These are phyloP conservation scores for Xerocomus nothofagi DNA, from an alignment of 1,284 basidiomycete genomes.

Conservation along the genomic window DNA sequence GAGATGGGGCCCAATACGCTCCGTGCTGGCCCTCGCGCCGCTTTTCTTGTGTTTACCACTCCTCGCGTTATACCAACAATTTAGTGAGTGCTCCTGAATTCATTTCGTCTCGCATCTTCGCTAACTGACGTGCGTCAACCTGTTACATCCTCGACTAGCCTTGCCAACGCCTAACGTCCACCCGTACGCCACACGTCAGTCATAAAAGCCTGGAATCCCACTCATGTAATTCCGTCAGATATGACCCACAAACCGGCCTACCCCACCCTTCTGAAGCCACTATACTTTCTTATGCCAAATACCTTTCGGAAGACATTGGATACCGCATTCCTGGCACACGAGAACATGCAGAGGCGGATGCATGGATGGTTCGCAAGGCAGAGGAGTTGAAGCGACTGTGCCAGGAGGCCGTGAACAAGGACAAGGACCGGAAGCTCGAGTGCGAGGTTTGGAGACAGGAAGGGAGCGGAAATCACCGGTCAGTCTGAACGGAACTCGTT, in stretches of 20 bases:
- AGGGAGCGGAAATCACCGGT: conserved; percentile 85
- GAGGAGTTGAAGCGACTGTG: conserved; percentile 62
- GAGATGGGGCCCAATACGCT: conserved; percentile 47
- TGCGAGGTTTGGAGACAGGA: conserved; percentile 89
- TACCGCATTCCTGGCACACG: conserved; percentile 91
- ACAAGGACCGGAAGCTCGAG: conserved; percentile 61
- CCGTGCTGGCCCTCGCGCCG: conserved; percentile 46
- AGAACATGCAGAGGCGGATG: conserved; percentile 85
- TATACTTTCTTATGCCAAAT: conserved; percentile 60
- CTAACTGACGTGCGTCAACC: neutral
- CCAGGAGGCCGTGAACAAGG: conserved; percentile 47
- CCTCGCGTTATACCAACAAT: conserved; percentile 45
- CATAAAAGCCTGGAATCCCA: neutral
- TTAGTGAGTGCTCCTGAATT: conserved; percentile 38
- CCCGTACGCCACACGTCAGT: conserved; percentile 33
- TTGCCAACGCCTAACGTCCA: conserved; percentile 42
- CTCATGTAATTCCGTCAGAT: conserved; percentile 36
- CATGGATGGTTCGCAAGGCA: conserved; percentile 77
- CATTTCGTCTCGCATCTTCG: neutral
- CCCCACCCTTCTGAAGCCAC: conserved; percentile 72
- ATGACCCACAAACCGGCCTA: conserved; percentile 51
- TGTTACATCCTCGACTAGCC: conserved; percentile 26
- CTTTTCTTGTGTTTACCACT: conserved; percentile 45
- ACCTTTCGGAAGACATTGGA: conserved; percentile 83
- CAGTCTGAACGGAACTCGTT: conserved; percentile 28